Evolutionary conservation across 2,329 filamentous ascomycete species (phyloP).

Genomic region (Aspergillus luchuensis): DNA sequence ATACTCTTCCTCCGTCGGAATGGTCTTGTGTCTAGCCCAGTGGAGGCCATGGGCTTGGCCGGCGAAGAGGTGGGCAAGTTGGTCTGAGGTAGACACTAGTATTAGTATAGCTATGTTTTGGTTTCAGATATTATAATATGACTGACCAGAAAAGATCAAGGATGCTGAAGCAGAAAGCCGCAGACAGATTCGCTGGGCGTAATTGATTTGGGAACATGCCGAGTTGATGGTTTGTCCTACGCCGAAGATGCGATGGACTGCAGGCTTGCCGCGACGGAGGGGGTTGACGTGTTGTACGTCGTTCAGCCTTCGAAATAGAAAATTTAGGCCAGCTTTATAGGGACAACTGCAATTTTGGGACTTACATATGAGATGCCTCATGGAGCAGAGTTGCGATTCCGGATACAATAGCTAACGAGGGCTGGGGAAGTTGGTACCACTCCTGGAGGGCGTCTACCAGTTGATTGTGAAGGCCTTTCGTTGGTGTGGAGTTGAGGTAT

Average conservation of each 20-base stretch:
- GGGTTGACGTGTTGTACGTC: conserved; percentile 48
- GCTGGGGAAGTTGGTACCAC: background rate
- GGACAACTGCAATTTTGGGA: background rate
- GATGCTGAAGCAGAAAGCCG: background rate
- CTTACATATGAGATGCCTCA: background rate
- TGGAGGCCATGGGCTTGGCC: conserved; percentile 46
- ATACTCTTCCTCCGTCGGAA: conserved; percentile 44
- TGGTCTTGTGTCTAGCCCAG: conserved; percentile 39
- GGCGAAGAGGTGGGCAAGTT: conserved; percentile 40
- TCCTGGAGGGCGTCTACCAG: background rate
- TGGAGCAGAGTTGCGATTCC: background rate
- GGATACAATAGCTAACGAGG: background rate
- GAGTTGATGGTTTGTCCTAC: conserved; percentile 49
- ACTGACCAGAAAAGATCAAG: background rate
- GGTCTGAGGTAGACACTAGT: conserved; percentile 27
- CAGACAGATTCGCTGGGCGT: background rate
- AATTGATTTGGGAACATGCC: conserved; percentile 39
- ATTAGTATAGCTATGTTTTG: too few species aligned
- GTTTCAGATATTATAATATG: too few species aligned
- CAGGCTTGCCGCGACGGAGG: conserved; percentile 45
- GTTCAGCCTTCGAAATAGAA: conserved; percentile 35
- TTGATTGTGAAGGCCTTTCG: background rate
- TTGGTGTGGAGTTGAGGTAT: background rate
- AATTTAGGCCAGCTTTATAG: too few species aligned
- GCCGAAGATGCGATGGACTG: conserved; percentile 48